phyloP scores from a whole-genome alignment of 768 basidiomycete species.

The Pulveroboletus sp. region DNA sequence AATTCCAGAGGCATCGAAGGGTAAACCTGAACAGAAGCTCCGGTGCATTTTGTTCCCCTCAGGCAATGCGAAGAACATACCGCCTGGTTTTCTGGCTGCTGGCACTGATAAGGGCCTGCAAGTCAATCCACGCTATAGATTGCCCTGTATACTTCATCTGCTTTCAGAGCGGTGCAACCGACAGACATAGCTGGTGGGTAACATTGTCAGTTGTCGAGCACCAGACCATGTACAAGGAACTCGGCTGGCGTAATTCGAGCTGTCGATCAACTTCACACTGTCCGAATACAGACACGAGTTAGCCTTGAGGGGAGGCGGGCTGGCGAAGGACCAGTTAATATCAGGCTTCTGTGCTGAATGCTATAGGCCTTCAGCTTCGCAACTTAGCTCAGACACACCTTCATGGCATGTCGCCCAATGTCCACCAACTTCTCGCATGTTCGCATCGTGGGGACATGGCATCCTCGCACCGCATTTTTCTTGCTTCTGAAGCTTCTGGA shows the following conservation, averaged over 20 bases:
- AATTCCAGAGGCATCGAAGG: not conserved
- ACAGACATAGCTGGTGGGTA: not conserved
- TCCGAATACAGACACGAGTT: not conserved
- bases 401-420: not conserved
- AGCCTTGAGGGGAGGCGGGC: not conserved
- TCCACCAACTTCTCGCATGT: constrained; percentile 1
- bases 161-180: not conserved
- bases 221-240: not conserved
- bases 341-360: not conserved
- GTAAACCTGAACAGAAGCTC: not conserved
- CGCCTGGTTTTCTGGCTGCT: not conserved
- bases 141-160: not conserved
- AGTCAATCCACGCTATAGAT: no score
- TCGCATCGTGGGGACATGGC: not conserved
- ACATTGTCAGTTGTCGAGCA: not conserved
- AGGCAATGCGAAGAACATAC: not conserved
- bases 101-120: not conserved
- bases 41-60: not conserved
- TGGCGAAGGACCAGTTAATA: not conserved
- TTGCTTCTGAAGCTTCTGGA: constrained; percentile 1
- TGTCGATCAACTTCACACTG: not conserved
- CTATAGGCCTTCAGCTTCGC: not conserved
- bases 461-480: not conserved
- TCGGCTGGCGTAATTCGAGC: not conserved
- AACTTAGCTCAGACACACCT: not conserved